phyloP scores from a whole-genome alignment of 805 yeast genomes.

The Saccharomycopsis guyanensis region DNA sequence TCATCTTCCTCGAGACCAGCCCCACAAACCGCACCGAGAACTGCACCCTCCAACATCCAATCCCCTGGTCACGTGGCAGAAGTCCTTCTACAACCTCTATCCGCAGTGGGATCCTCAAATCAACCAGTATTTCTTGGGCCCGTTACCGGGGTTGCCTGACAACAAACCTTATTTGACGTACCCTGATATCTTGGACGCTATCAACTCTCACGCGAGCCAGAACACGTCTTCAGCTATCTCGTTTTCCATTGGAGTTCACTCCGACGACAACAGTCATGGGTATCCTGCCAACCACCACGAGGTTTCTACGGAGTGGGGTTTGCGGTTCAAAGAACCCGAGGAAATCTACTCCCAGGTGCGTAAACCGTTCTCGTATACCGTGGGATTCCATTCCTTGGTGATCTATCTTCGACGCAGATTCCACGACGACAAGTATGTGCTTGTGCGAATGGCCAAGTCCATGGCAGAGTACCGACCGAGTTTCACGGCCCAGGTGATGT shows the following conservation, averaged over 20 bases:
- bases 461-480: conserved; percentile 90
- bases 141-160: conserved; percentile 29
- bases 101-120: conserved; percentile 50
- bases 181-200: conserved; percentile 45
- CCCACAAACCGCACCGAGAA: neutral
- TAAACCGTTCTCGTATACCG: conserved; percentile 80
- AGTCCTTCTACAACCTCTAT: conserved; percentile 22
- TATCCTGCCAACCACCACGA: neutral
- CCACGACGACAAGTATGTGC: conserved; percentile 42
- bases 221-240: conserved; percentile 20
- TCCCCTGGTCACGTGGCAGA: conserved; percentile 9
- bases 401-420: conserved; percentile 68
- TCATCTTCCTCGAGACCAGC: neutral
- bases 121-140: conserved; percentile 64
- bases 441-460: conserved; percentile 76
- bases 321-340: conserved; percentile 54
- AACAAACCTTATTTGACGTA: conserved; percentile 37
- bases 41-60: neutral
- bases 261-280: conserved; percentile 16
- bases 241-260: conserved; percentile 27
- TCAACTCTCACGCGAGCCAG: conserved; percentile 1
- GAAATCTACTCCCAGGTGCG: conserved; percentile 72
- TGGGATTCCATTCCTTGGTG: conserved; percentile 79
- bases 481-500: conserved; percentile 85
- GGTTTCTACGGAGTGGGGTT: conserved; percentile 28